A percentile compares a stretch with the other conserved stretches of the same genome.
Evolutionary conservation across 2,329 filamentous ascomycete genomes (phyloP).

Genomic region (Monosporascus ibericus): DNA sequence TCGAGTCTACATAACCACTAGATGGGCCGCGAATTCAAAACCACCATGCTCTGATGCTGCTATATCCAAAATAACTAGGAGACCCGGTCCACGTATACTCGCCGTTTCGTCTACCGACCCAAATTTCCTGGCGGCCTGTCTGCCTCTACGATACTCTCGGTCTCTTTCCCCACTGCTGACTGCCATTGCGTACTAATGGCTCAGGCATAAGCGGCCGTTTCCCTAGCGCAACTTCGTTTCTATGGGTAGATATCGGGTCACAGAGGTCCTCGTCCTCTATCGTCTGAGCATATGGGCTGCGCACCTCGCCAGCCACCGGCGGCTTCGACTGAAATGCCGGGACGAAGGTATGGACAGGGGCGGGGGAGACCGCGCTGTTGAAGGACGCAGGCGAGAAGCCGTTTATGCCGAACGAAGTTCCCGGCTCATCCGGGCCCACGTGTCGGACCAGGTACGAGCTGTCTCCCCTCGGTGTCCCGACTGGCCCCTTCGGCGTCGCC

Average conservation of each 20-base stretch:
- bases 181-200: constrained; percentile 11
- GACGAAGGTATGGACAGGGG: constrained; percentile 18
- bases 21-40: background rate
- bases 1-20: background rate
- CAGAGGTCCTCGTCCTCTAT: constrained; percentile 30
- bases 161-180: constrained; percentile 18
- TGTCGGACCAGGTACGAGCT: constrained; percentile 24
- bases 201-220: constrained; percentile 18
- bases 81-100: background rate
- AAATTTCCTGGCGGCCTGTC: no score
- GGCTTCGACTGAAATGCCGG: constrained; percentile 19
- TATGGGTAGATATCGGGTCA: constrained; percentile 11
- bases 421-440: constrained; percentile 28
- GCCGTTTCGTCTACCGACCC: no score
- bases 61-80: background rate
- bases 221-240: constrained; percentile 9
- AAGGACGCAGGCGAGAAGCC: background rate
- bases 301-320: constrained; percentile 26
- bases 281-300: constrained; percentile 32
- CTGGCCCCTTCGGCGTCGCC: constrained; percentile 28
- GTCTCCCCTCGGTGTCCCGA: constrained; percentile 14
- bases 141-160: constrained; percentile 14
- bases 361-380: constrained; percentile 19
- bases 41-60: background rate
- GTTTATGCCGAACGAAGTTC: constrained; percentile 22